Conservation (phyloP, 805 yeast species). For the Saturnispora sekii region DNA sequence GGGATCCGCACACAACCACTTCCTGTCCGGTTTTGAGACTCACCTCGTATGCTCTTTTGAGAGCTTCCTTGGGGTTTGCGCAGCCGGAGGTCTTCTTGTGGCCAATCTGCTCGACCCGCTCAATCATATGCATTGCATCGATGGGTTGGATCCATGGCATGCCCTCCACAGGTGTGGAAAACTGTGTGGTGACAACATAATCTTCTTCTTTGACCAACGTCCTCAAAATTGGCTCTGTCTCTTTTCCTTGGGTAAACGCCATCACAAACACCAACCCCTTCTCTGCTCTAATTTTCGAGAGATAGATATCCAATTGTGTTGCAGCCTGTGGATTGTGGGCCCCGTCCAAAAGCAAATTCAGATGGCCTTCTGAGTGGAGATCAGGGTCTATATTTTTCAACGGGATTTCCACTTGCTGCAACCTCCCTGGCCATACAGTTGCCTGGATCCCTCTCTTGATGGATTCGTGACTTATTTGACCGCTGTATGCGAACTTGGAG, state of each 20-base stretch:
- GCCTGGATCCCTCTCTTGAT: slow-evolving; percentile 42
- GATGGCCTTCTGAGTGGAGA: slow-evolving; percentile 10
- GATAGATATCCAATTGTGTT: slow-evolving; percentile 48
- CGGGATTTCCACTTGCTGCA: slow-evolving; percentile 39
- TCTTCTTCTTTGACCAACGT: slow-evolving; percentile 51
- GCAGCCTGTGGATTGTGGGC: slow-evolving; percentile 92
- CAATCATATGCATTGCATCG: slow-evolving; percentile 25
- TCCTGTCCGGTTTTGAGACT: slow-evolving; percentile 8
- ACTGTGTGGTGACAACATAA: slow-evolving; percentile 49
- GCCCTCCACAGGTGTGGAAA: slow-evolving; percentile 56
- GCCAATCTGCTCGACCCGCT: slow-evolving; percentile 8
- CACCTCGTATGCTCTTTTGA: slow-evolving; percentile 17
- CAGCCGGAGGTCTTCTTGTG: slow-evolving; percentile 15
- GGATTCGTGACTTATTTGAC: slow-evolving; percentile 13
- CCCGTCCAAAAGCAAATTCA: slow-evolving; percentile 62
- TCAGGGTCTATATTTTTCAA: slow-evolving; percentile 8
- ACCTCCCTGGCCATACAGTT: slow-evolving; percentile 81
- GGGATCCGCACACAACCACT: slow-evolving; percentile 58
- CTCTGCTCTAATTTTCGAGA: slow-evolving; percentile 23
- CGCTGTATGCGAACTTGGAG: not conserved
- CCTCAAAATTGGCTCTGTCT: slow-evolving; percentile 25
- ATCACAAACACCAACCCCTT: slow-evolving; percentile 43
- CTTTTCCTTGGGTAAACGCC: slow-evolving; percentile 72
- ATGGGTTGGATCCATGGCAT: slow-evolving; percentile 88
- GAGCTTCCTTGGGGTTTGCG: slow-evolving; percentile 22